Conservation (phyloP, 2,329 filamentous ascomycete species). For the Chrysoporthe puriensis region DNA sequence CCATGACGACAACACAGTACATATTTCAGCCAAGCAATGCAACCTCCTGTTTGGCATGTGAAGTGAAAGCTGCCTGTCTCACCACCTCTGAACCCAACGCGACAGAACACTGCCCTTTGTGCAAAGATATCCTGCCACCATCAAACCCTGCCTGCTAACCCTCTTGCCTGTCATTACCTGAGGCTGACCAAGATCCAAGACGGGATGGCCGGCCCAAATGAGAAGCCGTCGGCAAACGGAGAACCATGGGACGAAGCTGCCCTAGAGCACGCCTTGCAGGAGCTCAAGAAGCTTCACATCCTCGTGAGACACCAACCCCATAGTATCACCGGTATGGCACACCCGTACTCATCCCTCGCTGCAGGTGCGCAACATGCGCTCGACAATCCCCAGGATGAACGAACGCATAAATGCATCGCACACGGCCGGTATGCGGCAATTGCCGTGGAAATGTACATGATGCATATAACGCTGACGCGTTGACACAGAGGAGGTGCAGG, state of each 20-base stretch:
- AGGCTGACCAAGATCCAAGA: neutral
- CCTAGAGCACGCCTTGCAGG: conserved; percentile 53
- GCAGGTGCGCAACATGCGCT: conserved; percentile 46
- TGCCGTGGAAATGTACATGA: neutral
- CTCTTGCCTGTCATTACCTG: neutral
- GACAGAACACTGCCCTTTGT: neutral
- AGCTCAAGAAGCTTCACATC: conserved; percentile 58
- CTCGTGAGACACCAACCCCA: conserved; percentile 37
- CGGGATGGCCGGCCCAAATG: conserved; percentile 16
- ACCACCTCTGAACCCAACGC: neutral
- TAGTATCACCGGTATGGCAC: neutral
- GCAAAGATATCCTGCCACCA: neutral
- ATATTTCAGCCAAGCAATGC: conserved; percentile 1
- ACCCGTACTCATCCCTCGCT: conserved; percentile 1
- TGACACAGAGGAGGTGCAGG: neutral
- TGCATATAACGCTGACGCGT: neutral
- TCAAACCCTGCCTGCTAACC: neutral
- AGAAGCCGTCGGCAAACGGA: conserved; percentile 29
- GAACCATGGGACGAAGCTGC: conserved; percentile 52
- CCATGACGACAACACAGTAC: conserved; percentile 12
- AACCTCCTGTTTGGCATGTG: conserved; percentile 9
- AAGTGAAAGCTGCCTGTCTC: conserved; percentile 5
- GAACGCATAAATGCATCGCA: conserved; percentile 55
- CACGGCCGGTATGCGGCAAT: conserved; percentile 50
- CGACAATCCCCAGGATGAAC: conserved; percentile 54